Conservation (phyloP, 2,329 filamentous ascomycete species). For the Cercospora beticola region DNA sequence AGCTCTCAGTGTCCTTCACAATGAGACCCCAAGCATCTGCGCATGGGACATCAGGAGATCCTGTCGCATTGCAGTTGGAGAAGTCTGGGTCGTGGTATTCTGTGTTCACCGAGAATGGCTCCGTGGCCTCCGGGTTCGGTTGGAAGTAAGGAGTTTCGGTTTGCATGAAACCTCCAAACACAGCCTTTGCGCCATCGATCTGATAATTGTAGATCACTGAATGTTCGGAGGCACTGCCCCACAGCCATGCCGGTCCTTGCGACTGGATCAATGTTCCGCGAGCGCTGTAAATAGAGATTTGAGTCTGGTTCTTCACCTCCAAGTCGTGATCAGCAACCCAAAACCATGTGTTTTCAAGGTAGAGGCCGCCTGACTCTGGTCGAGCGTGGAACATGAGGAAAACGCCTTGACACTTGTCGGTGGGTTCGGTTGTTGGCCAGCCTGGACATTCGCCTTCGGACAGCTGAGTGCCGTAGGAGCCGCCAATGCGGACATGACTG, state of each 20-base stretch:
- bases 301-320: constrained; percentile 40
- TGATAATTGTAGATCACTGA: constrained; percentile 57
- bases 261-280: constrained; percentile 46
- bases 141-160: constrained; percentile 55
- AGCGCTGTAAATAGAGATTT: constrained; percentile 47
- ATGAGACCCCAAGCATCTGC: constrained; percentile 50
- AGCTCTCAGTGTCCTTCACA: constrained; percentile 39
- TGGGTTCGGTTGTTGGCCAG: constrained; percentile 73
- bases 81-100: constrained; percentile 47
- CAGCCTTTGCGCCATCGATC: constrained; percentile 50
- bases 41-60: constrained; percentile 29
- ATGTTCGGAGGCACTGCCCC: constrained; percentile 55
- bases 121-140: constrained; percentile 56
- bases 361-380: constrained; percentile 64
- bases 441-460: constrained; percentile 61
- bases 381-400: constrained; percentile 50
- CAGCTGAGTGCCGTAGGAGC: constrained; percentile 79
- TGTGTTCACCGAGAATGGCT: constrained; percentile 55
- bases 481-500: constrained; percentile 90
- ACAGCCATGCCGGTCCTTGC: constrained; percentile 54
- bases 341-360: constrained; percentile 57
- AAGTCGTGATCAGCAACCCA: constrained; percentile 58
- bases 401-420: constrained; percentile 61
- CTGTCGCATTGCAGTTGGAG: constrained; percentile 33
- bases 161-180: constrained; percentile 54